A percentile compares a stretch with the other conserved stretches of the same genome.
phyloP scores from a whole-genome alignment of 2,329 filamentous ascomycete species.

The Fusarium sp. region DNA sequence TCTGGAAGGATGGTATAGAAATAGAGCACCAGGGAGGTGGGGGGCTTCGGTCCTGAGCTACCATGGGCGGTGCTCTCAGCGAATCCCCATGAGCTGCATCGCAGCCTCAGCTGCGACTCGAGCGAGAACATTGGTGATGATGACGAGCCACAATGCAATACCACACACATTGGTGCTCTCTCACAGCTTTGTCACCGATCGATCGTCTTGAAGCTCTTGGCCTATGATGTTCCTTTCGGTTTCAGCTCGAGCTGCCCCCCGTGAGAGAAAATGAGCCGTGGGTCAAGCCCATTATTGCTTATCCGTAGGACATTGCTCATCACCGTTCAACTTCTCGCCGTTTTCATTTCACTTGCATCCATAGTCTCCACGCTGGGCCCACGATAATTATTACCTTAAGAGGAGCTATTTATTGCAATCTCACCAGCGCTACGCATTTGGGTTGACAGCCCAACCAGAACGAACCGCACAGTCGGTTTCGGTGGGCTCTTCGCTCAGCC shows the following conservation, averaged over 20 bases:
- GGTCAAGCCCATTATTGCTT: constrained; percentile 16
- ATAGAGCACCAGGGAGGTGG: constrained; percentile 23
- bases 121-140: constrained; percentile 15
- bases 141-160: constrained; percentile 18
- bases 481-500: constrained; percentile 45
- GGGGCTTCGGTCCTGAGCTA: constrained; percentile 25
- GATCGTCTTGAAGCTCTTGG: constrained; percentile 31
- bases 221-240: constrained; percentile 18
- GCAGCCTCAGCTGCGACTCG: constrained; percentile 21
- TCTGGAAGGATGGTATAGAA: constrained; percentile 19
- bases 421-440: constrained; percentile 26
- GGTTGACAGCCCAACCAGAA: constrained; percentile 31
- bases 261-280: constrained; percentile 19
- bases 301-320: constrained; percentile 21
- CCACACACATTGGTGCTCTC: constrained; percentile 31
- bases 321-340: constrained; percentile 20
- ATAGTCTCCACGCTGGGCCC: constrained; percentile 32
- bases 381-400: constrained; percentile 32
- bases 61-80: constrained; percentile 28
- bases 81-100: constrained; percentile 23
- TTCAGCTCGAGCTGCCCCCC: constrained; percentile 26
- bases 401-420: constrained; percentile 34
- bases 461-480: constrained; percentile 26
- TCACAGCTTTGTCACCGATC: constrained; percentile 27
- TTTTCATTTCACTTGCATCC: constrained; percentile 16